Evolutionary conservation across 176 grass and related monocot species (phyloP).

Genomic region (Coix lacrymajobi): DNA sequence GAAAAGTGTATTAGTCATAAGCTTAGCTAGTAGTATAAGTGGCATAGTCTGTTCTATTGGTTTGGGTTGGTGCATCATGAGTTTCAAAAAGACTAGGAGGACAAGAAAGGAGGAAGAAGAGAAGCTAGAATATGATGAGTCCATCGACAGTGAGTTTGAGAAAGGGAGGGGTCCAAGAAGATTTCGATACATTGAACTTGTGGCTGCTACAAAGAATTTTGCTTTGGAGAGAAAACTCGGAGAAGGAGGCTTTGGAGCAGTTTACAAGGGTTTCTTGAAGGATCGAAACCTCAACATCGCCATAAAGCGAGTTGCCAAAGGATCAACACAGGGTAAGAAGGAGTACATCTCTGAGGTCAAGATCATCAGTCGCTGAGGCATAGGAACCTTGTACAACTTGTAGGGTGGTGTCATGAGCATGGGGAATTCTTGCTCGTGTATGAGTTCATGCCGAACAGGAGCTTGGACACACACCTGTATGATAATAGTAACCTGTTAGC

Average conservation of each 20-base stretch:
- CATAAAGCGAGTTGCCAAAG: conserved; percentile 63
- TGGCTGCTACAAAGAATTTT: conserved; percentile 37
- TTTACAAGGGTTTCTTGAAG: conserved; percentile 51
- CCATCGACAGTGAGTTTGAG: conserved; percentile 46
- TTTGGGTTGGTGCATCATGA: conserved; percentile 30
- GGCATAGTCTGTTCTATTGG: conserved; percentile 15
- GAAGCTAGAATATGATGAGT: conserved; percentile 18
- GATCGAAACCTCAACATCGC: conserved; percentile 42
- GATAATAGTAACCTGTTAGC: conserved; percentile 11
- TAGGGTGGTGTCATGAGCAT: conserved; percentile 62
- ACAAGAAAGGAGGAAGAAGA: conserved; percentile 16
- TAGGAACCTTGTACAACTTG: conserved; percentile 62
- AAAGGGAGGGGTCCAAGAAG: conserved; percentile 53
- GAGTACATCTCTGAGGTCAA: conserved; percentile 79
- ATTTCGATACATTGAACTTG: conserved; percentile 45
- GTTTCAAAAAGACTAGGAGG: conserved; percentile 29
- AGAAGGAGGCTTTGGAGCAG: conserved; percentile 66
- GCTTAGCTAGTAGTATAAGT: not conserved
- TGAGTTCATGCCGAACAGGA: conserved; percentile 74
- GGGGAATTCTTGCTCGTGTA: conserved; percentile 46
- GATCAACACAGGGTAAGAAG: conserved; percentile 56
- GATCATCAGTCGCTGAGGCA: conserved; percentile 72
- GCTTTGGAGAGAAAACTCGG: conserved; percentile 59
- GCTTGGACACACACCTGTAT: conserved; percentile 59
- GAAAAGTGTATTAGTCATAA: conserved; percentile 28